Conservation (phyloP, 352 stramenopile species). For the Phytophthora cactorum region DNA sequence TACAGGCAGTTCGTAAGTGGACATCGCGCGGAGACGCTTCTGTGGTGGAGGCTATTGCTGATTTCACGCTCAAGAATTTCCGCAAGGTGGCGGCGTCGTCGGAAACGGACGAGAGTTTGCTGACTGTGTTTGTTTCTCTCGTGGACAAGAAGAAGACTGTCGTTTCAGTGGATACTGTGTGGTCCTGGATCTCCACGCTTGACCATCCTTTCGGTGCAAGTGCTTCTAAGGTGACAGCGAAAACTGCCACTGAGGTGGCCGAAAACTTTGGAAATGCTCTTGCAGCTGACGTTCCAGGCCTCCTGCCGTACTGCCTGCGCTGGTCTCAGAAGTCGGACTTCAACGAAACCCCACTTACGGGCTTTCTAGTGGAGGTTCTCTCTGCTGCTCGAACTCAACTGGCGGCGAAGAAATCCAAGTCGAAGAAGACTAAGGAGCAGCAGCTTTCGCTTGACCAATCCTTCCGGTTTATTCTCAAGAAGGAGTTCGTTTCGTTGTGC, state of each 20-base stretch:
- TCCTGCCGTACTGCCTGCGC: conserved; percentile 66
- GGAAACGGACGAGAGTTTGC: conserved; percentile 59
- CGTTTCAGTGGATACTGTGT: conserved; percentile 45
- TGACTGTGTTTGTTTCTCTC: conserved; percentile 71
- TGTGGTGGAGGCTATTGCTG: conserved; percentile 53
- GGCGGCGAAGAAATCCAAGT: conserved; percentile 39
- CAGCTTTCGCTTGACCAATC: conserved; percentile 49
- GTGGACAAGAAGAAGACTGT: conserved; percentile 36
- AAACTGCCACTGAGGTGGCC: conserved; percentile 33
- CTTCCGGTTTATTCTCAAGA: conserved; percentile 65
- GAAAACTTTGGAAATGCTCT: conserved; percentile 54
- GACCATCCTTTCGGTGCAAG: conserved; percentile 59
- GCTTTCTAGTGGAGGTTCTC: conserved; percentile 70
- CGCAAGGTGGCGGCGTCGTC: conserved; percentile 24
- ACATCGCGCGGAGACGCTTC: conserved; percentile 20
- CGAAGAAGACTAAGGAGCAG: conserved; percentile 52
- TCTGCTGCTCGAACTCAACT: conserved; percentile 44
- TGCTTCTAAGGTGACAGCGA: conserved; percentile 16
- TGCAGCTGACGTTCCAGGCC: conserved; percentile 36
- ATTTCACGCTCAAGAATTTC: conserved; percentile 65
- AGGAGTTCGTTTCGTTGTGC: conserved; percentile 66
- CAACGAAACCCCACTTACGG: conserved; percentile 49
- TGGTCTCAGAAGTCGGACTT: conserved; percentile 67
- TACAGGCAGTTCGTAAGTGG: conserved; percentile 65
- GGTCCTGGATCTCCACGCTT: conserved; percentile 51